Conservation (phyloP, 352 stramenopile species). For the Phytophthora sojae region DNA sequence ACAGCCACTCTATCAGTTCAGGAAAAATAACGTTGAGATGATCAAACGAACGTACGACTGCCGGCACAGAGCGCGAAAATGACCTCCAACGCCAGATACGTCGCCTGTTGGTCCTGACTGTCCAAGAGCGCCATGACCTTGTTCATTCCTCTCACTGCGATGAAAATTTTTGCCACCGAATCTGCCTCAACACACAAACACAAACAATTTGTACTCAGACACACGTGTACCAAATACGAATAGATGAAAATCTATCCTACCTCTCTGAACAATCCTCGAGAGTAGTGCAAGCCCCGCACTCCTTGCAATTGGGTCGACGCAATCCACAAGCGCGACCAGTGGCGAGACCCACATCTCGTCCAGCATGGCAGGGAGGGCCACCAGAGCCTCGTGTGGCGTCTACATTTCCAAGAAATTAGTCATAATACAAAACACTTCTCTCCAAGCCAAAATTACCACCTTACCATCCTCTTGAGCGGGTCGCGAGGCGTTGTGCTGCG, state of each 20-base stretch:
- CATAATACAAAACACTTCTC: background rate
- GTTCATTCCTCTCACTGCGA: conserved; percentile 53
- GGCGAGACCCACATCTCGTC: conserved; percentile 71
- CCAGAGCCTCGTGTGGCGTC: conserved; percentile 57
- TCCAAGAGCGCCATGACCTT: conserved; percentile 57
- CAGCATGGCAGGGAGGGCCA: conserved; percentile 60
- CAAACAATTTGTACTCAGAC: background rate
- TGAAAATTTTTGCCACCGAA: conserved; percentile 54
- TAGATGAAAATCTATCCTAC: conserved; percentile 20
- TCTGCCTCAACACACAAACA: conserved; percentile 25
- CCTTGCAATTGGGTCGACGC: conserved; percentile 56
- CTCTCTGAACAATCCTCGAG: conserved; percentile 52
- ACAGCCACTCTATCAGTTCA: background rate
- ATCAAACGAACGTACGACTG: conserved; percentile 43
- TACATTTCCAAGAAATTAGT: conserved; percentile 21
- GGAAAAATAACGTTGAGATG: background rate
- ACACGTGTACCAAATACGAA: background rate
- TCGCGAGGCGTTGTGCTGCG: conserved; percentile 21
- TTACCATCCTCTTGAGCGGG: conserved; percentile 35
- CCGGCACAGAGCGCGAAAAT: conserved; percentile 58
- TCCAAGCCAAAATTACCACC: background rate
- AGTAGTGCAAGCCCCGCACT: conserved; percentile 60
- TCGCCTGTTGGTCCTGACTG: conserved; percentile 37
- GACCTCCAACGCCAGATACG: conserved; percentile 58
- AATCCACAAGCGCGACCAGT: conserved; percentile 65